Base-by-base conservation (phyloP, 2,329 filamentous ascomycete species). In the Cladosporium cucumerinum region DNA sequence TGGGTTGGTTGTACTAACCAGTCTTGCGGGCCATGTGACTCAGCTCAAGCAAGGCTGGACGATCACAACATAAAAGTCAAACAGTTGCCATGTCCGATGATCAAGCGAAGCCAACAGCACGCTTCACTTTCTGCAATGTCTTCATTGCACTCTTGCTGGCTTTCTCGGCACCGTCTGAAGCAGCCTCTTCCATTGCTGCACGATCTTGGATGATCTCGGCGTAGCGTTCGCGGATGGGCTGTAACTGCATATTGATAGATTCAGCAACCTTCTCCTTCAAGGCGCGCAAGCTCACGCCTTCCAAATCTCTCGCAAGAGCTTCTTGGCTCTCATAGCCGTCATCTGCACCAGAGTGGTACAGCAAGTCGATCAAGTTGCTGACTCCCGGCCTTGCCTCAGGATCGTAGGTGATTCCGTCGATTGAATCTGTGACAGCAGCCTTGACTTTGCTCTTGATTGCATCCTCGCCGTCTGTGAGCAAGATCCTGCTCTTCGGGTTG, bases 321-420 rank as follows among this genome's bases (percentile, higher is more conserved):
- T 81, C 74, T 57, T 77, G 79, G 5, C 76, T 72, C 2, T 72
- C 70, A 21, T 66, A 63, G 12, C 81, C 73, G 1, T 71, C 67
- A 28, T 77, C 75, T 5, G 74, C 73, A 73, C 14, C 73, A 64
- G 2, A 86, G 67, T 91, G 86, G 26, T 87, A 87, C n/a, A 94
- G 79, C 18, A 99, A 85, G 65, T 92, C 87, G 1, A 99, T 78
- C 14, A 99, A 81, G 75, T 98, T 99, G 12, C 93, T 88, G 3
- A 99, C 90, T 0, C 93, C 95, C 0, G 94, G 94, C 26, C 95
- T 84, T 0, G 70, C 72, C 0, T 76, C 72, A 0, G 87, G 87
- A 68, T 97, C 88, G 75, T 95, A 97, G 0, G 86, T 87, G 48
- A 97, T 86, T 1, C 78, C 77, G 2, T 85, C 82, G 0, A 84